These are phyloP conservation scores for Fusarium veterinarium DNA, from an alignment of 2,329 filamentous ascomycete genomes.

Conservation along the genomic window DNA sequence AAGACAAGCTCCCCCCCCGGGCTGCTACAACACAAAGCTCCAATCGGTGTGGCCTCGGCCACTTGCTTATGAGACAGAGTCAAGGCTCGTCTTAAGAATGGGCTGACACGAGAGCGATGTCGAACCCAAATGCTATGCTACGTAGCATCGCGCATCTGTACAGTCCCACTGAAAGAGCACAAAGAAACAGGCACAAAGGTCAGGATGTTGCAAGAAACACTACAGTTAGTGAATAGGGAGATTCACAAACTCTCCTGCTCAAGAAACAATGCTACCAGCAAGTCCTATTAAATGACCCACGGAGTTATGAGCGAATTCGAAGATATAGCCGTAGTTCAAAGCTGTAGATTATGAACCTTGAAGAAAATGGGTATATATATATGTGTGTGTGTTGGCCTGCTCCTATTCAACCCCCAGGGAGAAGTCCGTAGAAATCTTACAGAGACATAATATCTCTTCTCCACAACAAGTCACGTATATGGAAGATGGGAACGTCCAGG, in stretches of 20 bases:
- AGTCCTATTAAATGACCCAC: not conserved
- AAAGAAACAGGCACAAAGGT: not conserved
- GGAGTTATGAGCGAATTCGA: not conserved
- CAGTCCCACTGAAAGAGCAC: not conserved
- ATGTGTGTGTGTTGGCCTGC: not conserved
- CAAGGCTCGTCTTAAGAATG: slow-evolving; percentile 5
- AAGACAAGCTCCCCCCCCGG: not conserved
- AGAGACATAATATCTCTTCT: not conserved
- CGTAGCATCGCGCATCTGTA: slow-evolving; percentile 14
- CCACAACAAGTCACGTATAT: slow-evolving; percentile 5
- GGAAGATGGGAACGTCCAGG: not conserved
- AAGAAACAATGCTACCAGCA: not conserved
- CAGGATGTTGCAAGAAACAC: not conserved
- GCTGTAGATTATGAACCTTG: not conserved
- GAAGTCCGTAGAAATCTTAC: slow-evolving; percentile 2
- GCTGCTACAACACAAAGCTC: slow-evolving; percentile 5
- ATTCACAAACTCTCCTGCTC: not conserved
- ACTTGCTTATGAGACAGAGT: not conserved
- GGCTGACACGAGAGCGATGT: slow-evolving; percentile 1
- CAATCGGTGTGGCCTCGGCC: slow-evolving; percentile 6
- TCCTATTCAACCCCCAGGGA: not conserved
- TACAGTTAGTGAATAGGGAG: not conserved
- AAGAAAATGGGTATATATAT: not conserved
- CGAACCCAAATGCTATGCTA: slow-evolving; percentile 8
- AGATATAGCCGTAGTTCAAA: not conserved